Evolutionary conservation across 2,329 filamentous ascomycete genomes (phyloP), one percentile per base, ranked within the genome.

Genomic region (Fusarium euwallaceae): DNA sequence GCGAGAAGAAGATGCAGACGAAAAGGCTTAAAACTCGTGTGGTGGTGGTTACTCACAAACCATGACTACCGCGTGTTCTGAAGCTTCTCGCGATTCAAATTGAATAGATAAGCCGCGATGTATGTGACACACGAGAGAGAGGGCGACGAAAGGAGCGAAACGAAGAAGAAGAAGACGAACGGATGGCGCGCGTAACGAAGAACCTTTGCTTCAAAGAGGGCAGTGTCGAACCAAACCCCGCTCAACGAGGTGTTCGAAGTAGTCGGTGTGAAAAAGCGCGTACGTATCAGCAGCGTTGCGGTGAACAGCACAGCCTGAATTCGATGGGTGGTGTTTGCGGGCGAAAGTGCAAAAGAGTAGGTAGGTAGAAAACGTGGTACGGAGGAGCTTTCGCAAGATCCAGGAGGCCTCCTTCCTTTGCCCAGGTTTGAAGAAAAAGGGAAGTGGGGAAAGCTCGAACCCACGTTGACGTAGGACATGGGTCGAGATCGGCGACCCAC

Each of bases 381-480:
- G 27, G 48, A 29, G 27, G 48, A 51, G 45, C 24, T 53, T 48
- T 32, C 17, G 17, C 27, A 53, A 27, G 27, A 27, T 45, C 69
- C 53, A 74, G 72, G 72, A 74, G 72, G 72, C 72, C 72, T 74
- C 72, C 66, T 72, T 29, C 27, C 24, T 27, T 24, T 41, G 32
- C 37, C 20, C 29, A 17, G 22, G 37, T n/a, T n/a, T 41, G 32
- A 29, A 29, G 43, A n/a, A 29, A 22, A n/a, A 17, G 20, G 17
- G 24, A 43, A 45, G 17, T 37, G 22, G 37, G 17, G 27, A 29
- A 27, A 32, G 20, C 39, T 36, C n/a, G 27, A 20, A 67, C 55
- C 58, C 58, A 39, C 39, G 48, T 75, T 74, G 72, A 75, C 72
- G 72, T 74, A 74, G 72, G 58, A 72, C 72, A 74, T 75, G 72